Evolutionary conservation across 108 stramenopile genomes (phyloP), one percentile per base, ranked within the genome.

Genomic region (Skeletonema tropicum): DNA sequence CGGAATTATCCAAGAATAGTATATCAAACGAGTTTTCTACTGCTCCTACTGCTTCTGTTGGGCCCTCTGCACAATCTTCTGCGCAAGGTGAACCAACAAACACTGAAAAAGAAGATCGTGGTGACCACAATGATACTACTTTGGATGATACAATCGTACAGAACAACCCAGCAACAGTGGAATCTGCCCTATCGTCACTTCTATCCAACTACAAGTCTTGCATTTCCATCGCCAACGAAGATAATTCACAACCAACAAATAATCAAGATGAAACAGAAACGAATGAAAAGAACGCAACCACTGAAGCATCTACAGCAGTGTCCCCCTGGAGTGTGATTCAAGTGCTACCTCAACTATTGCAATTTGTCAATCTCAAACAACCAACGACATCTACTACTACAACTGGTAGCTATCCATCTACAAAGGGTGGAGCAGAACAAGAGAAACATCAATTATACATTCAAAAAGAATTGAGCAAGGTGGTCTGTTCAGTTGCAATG

Each of bases 181-280:
- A 68, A 32, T 49, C 60, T 38, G 71, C 71, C 11, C 60, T 72
- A 9, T 5, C n/a, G 5, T 15, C 61, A 3, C 71, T 72, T 19
- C 48, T 32, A 14, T 58, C 61, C 60, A 62, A 63, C 61, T 63
- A 72, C n/a, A 26, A 49, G 35, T 35, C 71, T 31, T 72, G 60
- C 71, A 55, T 72, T 32, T 15, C 42, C 15, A 45, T 4, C 11
- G n/a, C 15, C 26, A 0, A 8, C 5, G 5, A 21, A n/a, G 15
- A 45, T 15, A n/a, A 5, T 45, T 15, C 15, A 4, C 42, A 0
- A 45, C 15, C 33, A 0, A 35, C 15, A n/a, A 15, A 1, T n/a
- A n/a, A 11, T 1, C 15, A 55, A 55, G 9, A 23, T 0, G 52
- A 23, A 10, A 5, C 9, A 9, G 23, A 55, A 23, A 9, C 10